Evolutionary conservation across 2,329 filamentous ascomycete species (phyloP), one percentile per base, ranked within the genome.

Genomic region (Penicillium psychrosexuale): DNA sequence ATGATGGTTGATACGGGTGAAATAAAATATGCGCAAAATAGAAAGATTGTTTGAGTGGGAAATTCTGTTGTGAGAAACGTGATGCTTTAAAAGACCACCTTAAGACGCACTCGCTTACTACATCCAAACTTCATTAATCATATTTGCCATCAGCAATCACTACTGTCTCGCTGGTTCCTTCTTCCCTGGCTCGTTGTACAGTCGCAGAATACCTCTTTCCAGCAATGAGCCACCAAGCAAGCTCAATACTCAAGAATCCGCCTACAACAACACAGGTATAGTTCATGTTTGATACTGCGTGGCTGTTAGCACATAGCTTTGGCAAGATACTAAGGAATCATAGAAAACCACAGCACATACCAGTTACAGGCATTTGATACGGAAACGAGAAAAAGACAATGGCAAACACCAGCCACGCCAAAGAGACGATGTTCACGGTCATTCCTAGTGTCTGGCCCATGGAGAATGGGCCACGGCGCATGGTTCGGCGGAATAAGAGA

Each of bases 331-430:
- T 8, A 5, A 12, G 5, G 1, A 24, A 17, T 22, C 0, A 27
- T 58, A 55, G 1, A 61, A n/a, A 3, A 15, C 17, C 6, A 6
- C 8, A 31, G 5, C 8, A 58, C 61, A 19, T 52, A 65, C 61
- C 51, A 12, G 64, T 70, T 9, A 70, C 71, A 15, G 75, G 74
- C 66, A 69, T 72, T 19, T 67, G 63, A 17, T 70, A 70, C 0
- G 74, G 75, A 50, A 77, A 77, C n/a, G 71, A 75, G 64, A 78
- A 80, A 66, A 81, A 78, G 47, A 81, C 59, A 46, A 81, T 69
- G 0, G 79, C 80, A 58, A 82, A 80, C 3, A 74, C 33, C 1
- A 79, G 75, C 78, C 78, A 82, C 3, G 67, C 53, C 5, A 80
- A 69, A 0, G 79, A 68, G 4, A 81, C 69, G 8, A 72, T 66